phyloP scores from a whole-genome alignment of 2,329 filamentous ascomycete genomes.

The Epichloe sibirici region DNA sequence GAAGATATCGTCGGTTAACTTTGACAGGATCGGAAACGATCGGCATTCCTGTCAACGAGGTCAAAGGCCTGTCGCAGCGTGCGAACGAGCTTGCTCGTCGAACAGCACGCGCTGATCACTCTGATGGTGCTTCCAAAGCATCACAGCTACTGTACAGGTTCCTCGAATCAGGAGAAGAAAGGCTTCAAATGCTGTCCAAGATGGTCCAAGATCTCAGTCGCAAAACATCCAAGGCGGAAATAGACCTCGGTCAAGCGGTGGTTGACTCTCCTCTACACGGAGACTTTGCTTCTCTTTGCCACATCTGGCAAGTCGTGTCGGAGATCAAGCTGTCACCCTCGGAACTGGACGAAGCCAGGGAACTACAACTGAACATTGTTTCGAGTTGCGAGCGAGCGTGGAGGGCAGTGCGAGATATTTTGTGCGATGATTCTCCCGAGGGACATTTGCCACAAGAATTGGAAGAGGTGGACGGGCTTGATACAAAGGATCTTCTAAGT shows the following conservation, averaged over 20 bases:
- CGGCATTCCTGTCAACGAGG: constrained; percentile 16
- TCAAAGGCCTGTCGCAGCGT: constrained; percentile 35
- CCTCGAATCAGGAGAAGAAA: constrained; percentile 29
- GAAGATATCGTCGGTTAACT: constrained; percentile 18
- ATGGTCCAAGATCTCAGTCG: constrained; percentile 50
- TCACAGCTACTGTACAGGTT: constrained; percentile 58
- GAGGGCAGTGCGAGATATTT: constrained; percentile 58
- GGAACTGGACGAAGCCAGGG: constrained; percentile 23
- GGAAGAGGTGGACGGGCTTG: constrained; percentile 57
- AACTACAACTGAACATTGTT: constrained; percentile 44
- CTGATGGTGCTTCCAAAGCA: constrained; percentile 75
- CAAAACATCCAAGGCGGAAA: constrained; percentile 51
- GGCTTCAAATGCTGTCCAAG: constrained; percentile 38
- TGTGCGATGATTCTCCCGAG: constrained; percentile 92
- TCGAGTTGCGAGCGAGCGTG: constrained; percentile 58
- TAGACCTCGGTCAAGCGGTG: constrained; percentile 54
- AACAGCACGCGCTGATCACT: constrained; percentile 81
- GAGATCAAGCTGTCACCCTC: constrained; percentile 25
- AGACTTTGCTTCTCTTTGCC: constrained; percentile 52
- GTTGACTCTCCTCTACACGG: constrained; percentile 56
- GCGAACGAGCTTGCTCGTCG: constrained; percentile 48
- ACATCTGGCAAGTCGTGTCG: constrained; percentile 40
- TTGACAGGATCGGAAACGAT: constrained; percentile 9
- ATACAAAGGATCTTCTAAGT: constrained; percentile 81
- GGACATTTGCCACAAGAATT: constrained; percentile 69